Evolutionary conservation across 2,329 filamentous ascomycete species (phyloP), one percentile per base, ranked within the genome.

Genomic region (Colletotrichum sansevieriae): DNA sequence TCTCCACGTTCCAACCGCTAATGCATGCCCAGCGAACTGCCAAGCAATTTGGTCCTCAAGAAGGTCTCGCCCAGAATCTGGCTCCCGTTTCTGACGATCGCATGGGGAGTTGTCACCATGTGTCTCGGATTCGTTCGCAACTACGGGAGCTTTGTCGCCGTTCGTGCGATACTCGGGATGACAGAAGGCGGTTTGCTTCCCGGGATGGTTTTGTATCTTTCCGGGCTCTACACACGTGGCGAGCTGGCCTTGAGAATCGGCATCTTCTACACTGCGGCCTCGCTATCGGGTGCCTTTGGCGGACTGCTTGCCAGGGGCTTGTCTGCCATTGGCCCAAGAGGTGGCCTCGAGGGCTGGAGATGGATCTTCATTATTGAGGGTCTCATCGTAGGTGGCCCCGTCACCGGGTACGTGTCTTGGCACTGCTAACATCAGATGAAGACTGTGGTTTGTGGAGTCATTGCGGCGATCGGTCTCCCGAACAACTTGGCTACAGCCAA

Each of bases 201-300:
- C 0, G 90, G 90, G 54, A 91, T 92, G 83, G 84, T 91, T 1
- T 79, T 92, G 1, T 92, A 92, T 73, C 82, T 92, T 12, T 90
- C 88, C 0, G 82, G 83, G 7, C 85, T 92, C 71, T 90, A 91
- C 73, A 85, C 83, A 18, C 81, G 88, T 20, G 81, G 83, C 1
- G 88, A 91, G 71, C 80, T 91, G 70, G 87, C 88, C 0, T 76
- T 91, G 43, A 82, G 90, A 4, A 90, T 92, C 57, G 90, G 89
- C 35, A 79, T 92, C 6, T 91, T 92, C 73, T 92, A 91, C 75
- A 91, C 88, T 0, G 88, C 89, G 2, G 88, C 89, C 0, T 90
- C 88, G 1, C 77, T 92, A 5, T 90, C 88, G 0, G 88, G 89
- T 2, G 88, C 88, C 1, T 91, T 91, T 74, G 88, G 88, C 33